Conservation (phyloP, 2,329 filamentous ascomycete genomes). For the Diaporthe sp. region DNA sequence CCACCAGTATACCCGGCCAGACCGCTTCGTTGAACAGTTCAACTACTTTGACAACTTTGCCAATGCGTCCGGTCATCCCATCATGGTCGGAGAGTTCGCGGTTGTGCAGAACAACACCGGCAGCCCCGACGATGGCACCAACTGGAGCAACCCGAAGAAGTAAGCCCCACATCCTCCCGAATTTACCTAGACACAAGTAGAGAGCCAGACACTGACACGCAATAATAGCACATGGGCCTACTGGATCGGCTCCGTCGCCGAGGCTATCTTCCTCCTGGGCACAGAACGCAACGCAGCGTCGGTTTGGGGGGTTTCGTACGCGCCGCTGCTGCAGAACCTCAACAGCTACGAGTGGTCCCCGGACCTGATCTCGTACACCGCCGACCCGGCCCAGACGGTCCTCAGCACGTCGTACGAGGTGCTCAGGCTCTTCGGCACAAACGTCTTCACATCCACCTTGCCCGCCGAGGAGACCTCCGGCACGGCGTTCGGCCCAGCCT, state of each 20-base stretch:
- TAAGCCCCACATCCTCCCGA: neutral
- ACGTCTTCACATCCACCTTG: constrained; percentile 38
- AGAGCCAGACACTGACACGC: constrained; percentile 1
- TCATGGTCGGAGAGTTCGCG: constrained; percentile 55
- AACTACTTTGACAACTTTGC: constrained; percentile 57
- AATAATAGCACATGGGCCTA: constrained; percentile 53
- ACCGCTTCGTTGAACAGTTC: constrained; percentile 53
- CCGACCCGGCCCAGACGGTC: constrained; percentile 39
- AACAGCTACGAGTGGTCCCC: constrained; percentile 66
- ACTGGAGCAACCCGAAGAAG: constrained; percentile 35
- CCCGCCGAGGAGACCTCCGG: constrained; percentile 44
- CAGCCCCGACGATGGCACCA: constrained; percentile 37
- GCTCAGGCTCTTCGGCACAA: constrained; percentile 36
- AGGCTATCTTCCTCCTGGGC: constrained; percentile 67
- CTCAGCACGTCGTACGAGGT: constrained; percentile 41
- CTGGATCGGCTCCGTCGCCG: constrained; percentile 73
- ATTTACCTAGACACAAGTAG: neutral
- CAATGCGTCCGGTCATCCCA: constrained; percentile 46
- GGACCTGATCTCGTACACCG: constrained; percentile 41
- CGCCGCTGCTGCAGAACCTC: constrained; percentile 52
- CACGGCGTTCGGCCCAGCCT: constrained; percentile 37
- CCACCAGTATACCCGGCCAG: constrained; percentile 51
- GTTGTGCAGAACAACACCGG: constrained; percentile 51
- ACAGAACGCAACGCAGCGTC: constrained; percentile 61
- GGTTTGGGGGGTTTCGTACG: constrained; percentile 33